phyloP scores from a whole-genome alignment of 306 rosid species.

The Chamaecrista fasciculata region DNA sequence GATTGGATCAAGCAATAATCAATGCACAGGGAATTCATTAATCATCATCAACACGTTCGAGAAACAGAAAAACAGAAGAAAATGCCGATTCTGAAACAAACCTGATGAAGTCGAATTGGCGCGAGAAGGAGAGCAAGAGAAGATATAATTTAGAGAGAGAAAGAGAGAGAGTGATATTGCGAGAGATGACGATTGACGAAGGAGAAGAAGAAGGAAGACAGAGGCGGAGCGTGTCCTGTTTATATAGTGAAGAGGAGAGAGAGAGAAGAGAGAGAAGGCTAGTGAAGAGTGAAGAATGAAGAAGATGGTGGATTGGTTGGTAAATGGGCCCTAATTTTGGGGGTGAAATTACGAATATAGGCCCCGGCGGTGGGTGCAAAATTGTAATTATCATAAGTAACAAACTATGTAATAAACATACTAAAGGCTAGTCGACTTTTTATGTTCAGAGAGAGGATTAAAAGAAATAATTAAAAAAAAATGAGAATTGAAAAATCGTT shows the following conservation, averaged over 20 bases:
- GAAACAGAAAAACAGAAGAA: neutral
- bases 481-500: no score
- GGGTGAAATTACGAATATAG: conserved; percentile 17
- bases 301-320: neutral
- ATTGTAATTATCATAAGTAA: no score
- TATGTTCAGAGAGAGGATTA: neutral
- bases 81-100: conserved; percentile 32
- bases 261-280: neutral
- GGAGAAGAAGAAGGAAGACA: no score
- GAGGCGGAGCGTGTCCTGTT: no score
- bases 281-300: no score
- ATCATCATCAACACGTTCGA: neutral
- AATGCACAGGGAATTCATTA: conserved; percentile 29
- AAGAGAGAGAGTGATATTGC: no score
- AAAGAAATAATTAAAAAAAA: no score
- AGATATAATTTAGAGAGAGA: neutral
- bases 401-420: no score
- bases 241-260: neutral
- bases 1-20: conserved; percentile 26
- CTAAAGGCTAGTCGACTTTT: no score
- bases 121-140: conserved; percentile 7
- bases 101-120: conserved; percentile 32
- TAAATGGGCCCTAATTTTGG: conserved; percentile 28
- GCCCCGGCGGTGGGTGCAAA: conserved; percentile 1
- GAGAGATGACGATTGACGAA: no score